Conservation (phyloP, 2,329 filamentous ascomycete species). For the Colletotrichum filicis region DNA sequence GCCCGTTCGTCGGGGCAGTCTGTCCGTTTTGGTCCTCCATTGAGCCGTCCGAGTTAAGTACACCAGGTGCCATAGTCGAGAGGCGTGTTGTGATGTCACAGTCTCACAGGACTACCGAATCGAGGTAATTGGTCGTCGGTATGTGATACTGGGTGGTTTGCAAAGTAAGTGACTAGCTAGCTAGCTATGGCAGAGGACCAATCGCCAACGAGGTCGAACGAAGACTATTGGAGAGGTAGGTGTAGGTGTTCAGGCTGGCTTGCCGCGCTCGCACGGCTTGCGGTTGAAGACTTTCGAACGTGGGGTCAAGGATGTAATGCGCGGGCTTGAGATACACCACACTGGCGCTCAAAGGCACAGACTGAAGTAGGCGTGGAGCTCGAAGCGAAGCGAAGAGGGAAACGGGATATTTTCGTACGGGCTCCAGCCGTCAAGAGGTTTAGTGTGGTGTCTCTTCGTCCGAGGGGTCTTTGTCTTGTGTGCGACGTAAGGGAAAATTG, state of each 20-base stretch:
- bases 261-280: slow-evolving; percentile 25
- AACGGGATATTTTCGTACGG: slow-evolving; percentile 8
- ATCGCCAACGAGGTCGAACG: background rate
- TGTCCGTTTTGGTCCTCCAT: slow-evolving; percentile 45
- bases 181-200: slow-evolving; percentile 23
- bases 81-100: slow-evolving; percentile 22
- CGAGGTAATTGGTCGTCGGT: background rate
- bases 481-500: slow-evolving; percentile 11
- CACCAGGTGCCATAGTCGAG: slow-evolving; percentile 48
- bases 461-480: slow-evolving; percentile 12
- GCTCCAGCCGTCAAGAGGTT: slow-evolving; percentile 32
- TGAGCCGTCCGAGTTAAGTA: slow-evolving; percentile 45
- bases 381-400: slow-evolving; percentile 20
- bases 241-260: background rate
- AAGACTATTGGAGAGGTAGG: background rate
- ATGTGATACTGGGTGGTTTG: background rate
- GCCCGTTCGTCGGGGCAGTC: background rate
- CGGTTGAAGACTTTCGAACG: slow-evolving; percentile 6
- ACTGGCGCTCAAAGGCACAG: slow-evolving; percentile 13
- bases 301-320: slow-evolving; percentile 23
- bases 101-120: slow-evolving; percentile 14
- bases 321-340: slow-evolving; percentile 26
- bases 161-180: slow-evolving; percentile 15
- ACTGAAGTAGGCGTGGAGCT: slow-evolving; percentile 28
- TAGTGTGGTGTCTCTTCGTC: slow-evolving; percentile 23